Conservation (phyloP, 2,329 filamentous ascomycete species). For the Ophiostoma triangulosporum region DNA sequence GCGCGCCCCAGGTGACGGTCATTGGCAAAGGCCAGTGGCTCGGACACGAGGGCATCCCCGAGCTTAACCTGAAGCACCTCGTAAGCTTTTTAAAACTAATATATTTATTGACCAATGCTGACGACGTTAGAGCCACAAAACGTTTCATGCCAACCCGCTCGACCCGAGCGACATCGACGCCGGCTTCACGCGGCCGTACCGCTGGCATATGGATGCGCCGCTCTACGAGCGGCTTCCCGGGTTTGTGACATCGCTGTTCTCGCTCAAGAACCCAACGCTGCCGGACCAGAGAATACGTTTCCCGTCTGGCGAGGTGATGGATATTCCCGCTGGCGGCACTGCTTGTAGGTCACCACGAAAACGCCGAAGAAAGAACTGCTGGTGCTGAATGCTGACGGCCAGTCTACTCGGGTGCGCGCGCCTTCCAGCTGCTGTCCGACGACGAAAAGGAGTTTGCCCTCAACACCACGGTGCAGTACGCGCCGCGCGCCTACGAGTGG, state of each 20-base stretch:
- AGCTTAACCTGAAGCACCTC: not conserved
- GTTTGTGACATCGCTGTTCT: constrained; percentile 22
- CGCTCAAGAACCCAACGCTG: constrained; percentile 23
- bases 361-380: too few relatives aligned
- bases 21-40: not conserved
- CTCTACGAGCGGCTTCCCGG: constrained; percentile 24
- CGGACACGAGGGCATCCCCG: not conserved
- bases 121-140: not conserved
- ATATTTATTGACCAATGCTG: not conserved
- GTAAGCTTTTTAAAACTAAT: not conserved
- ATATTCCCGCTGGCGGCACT: constrained; percentile 27
- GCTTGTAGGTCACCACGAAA: constrained; percentile 13
- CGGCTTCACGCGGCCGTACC: constrained; percentile 31
- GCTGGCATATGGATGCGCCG: constrained; percentile 36
- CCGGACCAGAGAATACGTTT: not conserved
- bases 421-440: not conserved
- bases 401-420: not conserved
- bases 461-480: not conserved
- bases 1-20: not conserved
- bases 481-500: not conserved
- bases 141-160: constrained; percentile 21
- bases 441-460: not conserved
- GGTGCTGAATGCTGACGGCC: too few relatives aligned
- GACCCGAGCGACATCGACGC: constrained; percentile 22
- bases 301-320: constrained; percentile 24